Conservation (phyloP, 2,329 filamentous ascomycete genomes). For the Diaporthe longicolla region DNA sequence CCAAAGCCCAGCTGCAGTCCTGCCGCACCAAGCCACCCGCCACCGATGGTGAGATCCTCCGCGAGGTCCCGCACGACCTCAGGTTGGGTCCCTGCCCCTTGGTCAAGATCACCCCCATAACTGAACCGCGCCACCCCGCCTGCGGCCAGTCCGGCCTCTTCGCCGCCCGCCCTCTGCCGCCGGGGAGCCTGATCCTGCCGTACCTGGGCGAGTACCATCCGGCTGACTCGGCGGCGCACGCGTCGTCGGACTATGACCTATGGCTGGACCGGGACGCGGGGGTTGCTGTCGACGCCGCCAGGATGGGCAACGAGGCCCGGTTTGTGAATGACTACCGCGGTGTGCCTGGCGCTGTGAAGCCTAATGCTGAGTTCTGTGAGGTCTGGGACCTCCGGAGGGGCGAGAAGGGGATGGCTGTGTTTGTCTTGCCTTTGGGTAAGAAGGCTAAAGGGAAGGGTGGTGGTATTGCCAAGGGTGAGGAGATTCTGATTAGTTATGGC, state of each 20-base stretch:
- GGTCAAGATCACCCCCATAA: slow-evolving; percentile 69
- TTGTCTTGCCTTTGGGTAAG: slow-evolving; percentile 62
- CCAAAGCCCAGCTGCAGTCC: slow-evolving; percentile 56
- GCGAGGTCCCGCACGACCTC: slow-evolving; percentile 53
- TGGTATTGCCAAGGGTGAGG: slow-evolving; percentile 69
- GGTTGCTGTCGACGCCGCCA: slow-evolving; percentile 72
- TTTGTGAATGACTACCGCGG: slow-evolving; percentile 79
- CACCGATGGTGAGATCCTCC: slow-evolving; percentile 45
- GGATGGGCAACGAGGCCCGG: slow-evolving; percentile 73
- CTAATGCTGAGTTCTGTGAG: slow-evolving; percentile 72
- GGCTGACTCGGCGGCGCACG: slow-evolving; percentile 52
- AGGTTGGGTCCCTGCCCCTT: slow-evolving; percentile 61
- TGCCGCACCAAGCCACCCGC: slow-evolving; percentile 53
- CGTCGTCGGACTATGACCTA: slow-evolving; percentile 74
- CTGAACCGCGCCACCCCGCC: slow-evolving; percentile 67
- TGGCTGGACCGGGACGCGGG: slow-evolving; percentile 71
- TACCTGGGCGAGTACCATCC: slow-evolving; percentile 74
- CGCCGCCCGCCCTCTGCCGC: slow-evolving; percentile 65
- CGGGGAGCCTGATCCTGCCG: slow-evolving; percentile 70
- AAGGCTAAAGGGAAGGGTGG: slow-evolving; percentile 45
- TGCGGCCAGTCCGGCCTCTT: slow-evolving; percentile 72
- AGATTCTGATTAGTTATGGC: slow-evolving; percentile 77
- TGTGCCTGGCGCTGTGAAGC: slow-evolving; percentile 58
- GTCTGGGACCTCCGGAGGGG: slow-evolving; percentile 67
- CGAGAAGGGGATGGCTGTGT: slow-evolving; percentile 71